Conservation (phyloP, 306 rosid genomes). For the Arachis hypogaea region DNA sequence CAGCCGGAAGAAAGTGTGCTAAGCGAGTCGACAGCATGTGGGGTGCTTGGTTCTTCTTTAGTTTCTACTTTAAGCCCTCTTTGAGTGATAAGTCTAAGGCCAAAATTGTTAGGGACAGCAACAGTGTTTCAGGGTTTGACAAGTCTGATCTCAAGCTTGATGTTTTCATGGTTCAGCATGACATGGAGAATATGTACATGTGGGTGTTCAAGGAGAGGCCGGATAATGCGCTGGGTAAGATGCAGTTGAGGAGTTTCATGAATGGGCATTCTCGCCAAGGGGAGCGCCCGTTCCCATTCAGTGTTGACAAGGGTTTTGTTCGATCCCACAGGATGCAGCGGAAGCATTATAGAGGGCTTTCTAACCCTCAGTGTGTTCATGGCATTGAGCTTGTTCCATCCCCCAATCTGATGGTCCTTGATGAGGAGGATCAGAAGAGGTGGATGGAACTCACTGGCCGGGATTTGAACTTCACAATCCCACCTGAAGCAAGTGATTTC, state of each 20-base stretch:
- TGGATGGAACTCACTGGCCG: slow-evolving; percentile 92
- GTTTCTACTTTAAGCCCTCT: slow-evolving; percentile 85
- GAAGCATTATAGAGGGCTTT: slow-evolving; percentile 90
- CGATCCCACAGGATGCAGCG: slow-evolving; percentile 97
- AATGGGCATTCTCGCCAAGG: slow-evolving; percentile 99
- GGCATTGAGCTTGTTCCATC: slow-evolving; percentile 75
- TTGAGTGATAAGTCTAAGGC: slow-evolving; percentile 80
- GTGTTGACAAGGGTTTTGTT: slow-evolving; percentile 83
- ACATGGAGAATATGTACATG: slow-evolving; percentile 99
- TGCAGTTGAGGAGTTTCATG: slow-evolving; percentile 98
- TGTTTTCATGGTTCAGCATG: slow-evolving; percentile 94
- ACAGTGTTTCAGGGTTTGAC: slow-evolving; percentile 74
- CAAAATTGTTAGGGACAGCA: slow-evolving; percentile 68
- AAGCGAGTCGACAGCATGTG: slow-evolving; percentile 87
- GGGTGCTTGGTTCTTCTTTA: slow-evolving; percentile 99
- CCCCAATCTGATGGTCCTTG: slow-evolving; percentile 68
- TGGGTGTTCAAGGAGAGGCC: slow-evolving; percentile 99
- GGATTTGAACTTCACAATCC: slow-evolving; percentile 77
- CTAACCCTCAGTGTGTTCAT: slow-evolving; percentile 94
- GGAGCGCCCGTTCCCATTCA: slow-evolving; percentile 85
- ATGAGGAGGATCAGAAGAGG: slow-evolving; percentile 74
- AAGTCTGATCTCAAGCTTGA: slow-evolving; percentile 90
- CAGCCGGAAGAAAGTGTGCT: slow-evolving; percentile 69
- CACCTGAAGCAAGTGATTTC: slow-evolving; percentile 84
- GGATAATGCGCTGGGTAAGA: slow-evolving; percentile 90